A percentile compares a stretch with the other conserved stretches of the same genome.
These are phyloP conservation scores for Tylopilus sp. DNA, from an alignment of 768 basidiomycete genomes.

Conservation along the genomic window DNA sequence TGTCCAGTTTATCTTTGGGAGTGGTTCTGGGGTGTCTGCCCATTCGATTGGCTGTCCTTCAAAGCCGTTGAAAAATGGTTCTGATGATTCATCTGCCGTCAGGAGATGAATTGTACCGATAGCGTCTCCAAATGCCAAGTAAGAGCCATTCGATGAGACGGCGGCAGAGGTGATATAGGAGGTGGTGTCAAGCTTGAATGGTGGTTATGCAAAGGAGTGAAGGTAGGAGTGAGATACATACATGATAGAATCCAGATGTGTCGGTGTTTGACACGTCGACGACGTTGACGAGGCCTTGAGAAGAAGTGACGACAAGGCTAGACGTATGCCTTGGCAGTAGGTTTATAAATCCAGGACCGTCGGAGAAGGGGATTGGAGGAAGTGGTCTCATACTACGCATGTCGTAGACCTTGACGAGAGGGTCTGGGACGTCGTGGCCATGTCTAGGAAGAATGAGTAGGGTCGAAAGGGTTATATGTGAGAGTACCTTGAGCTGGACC, in stretches of 20 bases:
- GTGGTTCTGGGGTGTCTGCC: constrained; percentile 68
- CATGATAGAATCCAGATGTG: constrained; percentile 78
- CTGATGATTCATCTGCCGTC: constrained; percentile 57
- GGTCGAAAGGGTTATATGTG: background rate
- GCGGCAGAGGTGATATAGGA: constrained; percentile 79
- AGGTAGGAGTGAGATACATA: constrained; percentile 24
- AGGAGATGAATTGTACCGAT: constrained; percentile 82
- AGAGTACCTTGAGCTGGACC: constrained; percentile 75
- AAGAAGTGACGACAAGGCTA: constrained; percentile 70
- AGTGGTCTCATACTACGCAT: constrained; percentile 78
- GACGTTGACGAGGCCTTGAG: constrained; percentile 79
- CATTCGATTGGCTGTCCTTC: constrained; percentile 84
- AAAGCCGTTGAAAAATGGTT: constrained; percentile 82
- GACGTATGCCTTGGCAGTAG: constrained; percentile 74
- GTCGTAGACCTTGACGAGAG: constrained; percentile 91
- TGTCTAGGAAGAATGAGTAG: constrained; percentile 49
- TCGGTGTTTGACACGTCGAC: constrained; percentile 76
- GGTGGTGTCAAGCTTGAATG: constrained; percentile 57
- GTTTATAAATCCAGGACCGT: constrained; percentile 83
- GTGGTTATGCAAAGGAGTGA: background rate
- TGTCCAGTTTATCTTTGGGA: constrained; percentile 77
- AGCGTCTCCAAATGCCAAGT: constrained; percentile 88
- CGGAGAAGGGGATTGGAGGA: constrained; percentile 82
- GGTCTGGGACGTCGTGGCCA: constrained; percentile 84
- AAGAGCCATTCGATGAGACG: constrained; percentile 83